Evolutionary conservation across 139 green algal genomes (phyloP), one percentile per base, ranked within the genome.

Genomic region (Spirogloea muscicola): DNA sequence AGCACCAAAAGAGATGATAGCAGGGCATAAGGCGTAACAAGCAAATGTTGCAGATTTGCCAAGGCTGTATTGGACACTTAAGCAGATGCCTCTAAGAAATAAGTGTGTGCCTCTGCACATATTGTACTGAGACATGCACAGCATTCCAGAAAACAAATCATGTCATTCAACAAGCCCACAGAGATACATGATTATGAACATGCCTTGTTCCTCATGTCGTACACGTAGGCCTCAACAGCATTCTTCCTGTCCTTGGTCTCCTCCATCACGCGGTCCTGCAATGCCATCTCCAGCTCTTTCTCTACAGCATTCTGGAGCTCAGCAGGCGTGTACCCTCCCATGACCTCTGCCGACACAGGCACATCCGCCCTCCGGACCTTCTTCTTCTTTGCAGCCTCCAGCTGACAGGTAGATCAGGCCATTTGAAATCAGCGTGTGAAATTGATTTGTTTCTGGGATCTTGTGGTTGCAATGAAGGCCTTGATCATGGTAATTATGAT

Each of bases 211-310:
- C 93, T 86, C 73, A 96, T 88, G 25, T 62, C 70, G 74, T 96
- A 96, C 43, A 99, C 86, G 83, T 98, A 98, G 5, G 69, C 83
- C 87, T 99, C 94, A 48, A 99, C 66, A 10, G 86, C 91, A 78
- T 99, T 99, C 88, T 97, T 97, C 46, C 76, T 77, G 74, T 97
- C 93, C 49, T 93, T 93, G 36, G 94, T 99, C 82, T 96, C 93
- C 80, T 96, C 91, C 84, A 94, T 91, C 49, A 96, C 77, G 62
- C 82, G 86, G 82, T 96, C 89, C 66, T 88, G 71, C 31, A 92
- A 72, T 36, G 77, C 78, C 85, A 93, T 89, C 62, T 89, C 79
- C 44, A 68, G 84, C 76, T 94, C 89, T 57, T 76, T 52, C 77
- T 91, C 85, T 18, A 83, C 79, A 21, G 84, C 69, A 34, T 51